These are phyloP conservation scores for Tanacetum coccineum DNA, from an alignment of 129 eudicot genomes.

Conservation along the genomic window DNA sequence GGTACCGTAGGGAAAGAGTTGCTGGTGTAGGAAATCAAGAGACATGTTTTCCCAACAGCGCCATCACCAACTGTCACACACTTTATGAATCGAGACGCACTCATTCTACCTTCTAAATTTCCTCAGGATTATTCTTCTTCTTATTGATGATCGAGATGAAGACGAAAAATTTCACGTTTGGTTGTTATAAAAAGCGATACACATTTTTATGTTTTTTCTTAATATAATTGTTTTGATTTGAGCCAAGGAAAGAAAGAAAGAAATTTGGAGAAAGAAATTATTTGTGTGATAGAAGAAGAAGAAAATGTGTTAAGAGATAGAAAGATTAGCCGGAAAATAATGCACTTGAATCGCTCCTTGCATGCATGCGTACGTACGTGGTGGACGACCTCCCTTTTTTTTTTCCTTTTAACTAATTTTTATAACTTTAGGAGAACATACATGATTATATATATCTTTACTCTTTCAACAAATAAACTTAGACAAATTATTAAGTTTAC, in stretches of 20 bases:
- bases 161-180: neutral
- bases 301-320: constrained; percentile 1
- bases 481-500: too few species aligned
- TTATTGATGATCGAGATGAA: too few species aligned
- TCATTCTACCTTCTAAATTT: constrained; percentile 47
- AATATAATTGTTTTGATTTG: neutral
- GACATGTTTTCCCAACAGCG: constrained; percentile 97
- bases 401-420: too few species aligned
- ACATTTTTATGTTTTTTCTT: neutral
- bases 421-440: too few species aligned
- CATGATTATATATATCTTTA: too few species aligned
- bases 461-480: too few species aligned
- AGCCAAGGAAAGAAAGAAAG: neutral
- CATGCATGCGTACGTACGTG: constrained; percentile 16
- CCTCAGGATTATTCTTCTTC: constrained; percentile 8
- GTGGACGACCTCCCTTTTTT: too few species aligned
- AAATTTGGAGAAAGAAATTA: too few species aligned
- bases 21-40: constrained; percentile 98
- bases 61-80: constrained; percentile 99
- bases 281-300: constrained; percentile 12
- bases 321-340: constrained; percentile 47
- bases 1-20: constrained; percentile 98
- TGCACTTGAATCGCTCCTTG: constrained; percentile 59
- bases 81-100: constrained; percentile 93
- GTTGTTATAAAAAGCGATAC: neutral